Base-by-base conservation (phyloP, 139 green algal genomes). In the Closterium sp. region DNA sequence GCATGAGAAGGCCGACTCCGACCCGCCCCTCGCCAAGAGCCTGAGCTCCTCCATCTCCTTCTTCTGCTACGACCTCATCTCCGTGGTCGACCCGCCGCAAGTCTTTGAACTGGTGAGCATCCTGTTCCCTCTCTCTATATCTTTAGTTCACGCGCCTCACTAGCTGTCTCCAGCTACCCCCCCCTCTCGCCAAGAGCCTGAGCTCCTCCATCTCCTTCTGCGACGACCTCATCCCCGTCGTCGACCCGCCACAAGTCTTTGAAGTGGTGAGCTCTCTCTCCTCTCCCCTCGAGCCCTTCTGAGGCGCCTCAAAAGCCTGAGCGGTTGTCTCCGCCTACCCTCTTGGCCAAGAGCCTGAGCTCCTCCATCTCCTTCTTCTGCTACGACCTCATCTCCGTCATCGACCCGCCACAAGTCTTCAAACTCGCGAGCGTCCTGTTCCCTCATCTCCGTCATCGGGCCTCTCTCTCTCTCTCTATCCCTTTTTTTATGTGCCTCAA, bases 1-100 rank as follows among this genome's bases (percentile, higher is more conserved):
- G 23, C 84, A 91, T 23, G 89, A 94, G 2, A 31, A 81, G 31
- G 89, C 83, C 0, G 91, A 32, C 10, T 94, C 35, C 0, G 90
- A 87, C 30, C 84, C 55, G 5, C 23, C 89, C 33, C 35, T 93
- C 7, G 84, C 92, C n/a, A 91, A 64, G 84, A 84, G 84, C 28
- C 84, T 94, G 43, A 94, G 93, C 84, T 23, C 33, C 84, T 88
- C 31, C 43, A 33, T 94, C 19, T 92, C 92, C 33, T 94, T 93
- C 84, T 94, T 94, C 86, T 94, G 92, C 84, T 86, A 92, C 35
- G 92, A 94, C 33, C 85, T 94, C 25, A 34, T 94, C n/a, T 89
- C 85, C 23, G 64, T 93, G 0, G 43, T 94, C 3, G 89, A 93
- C 10, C 90, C 92, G 28, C 84, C 33, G 3, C 92, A 94, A 86